Conservation (phyloP, 345 rosid species). For the Brassica cretica region DNA sequence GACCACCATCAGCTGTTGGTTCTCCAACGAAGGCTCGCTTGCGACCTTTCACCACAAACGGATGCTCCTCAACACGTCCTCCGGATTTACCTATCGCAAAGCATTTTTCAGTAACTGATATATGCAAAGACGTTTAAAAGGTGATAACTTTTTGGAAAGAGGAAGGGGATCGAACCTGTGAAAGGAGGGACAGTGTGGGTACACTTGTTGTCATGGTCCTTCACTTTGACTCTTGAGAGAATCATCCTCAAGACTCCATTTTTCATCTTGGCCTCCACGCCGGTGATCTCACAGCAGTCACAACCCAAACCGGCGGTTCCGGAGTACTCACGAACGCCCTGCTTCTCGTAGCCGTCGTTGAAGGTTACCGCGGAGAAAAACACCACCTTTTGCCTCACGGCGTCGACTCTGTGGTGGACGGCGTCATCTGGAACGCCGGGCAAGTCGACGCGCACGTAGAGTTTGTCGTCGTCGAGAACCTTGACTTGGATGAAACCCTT, state of each 20-base stretch:
- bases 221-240: neutral
- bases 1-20: neutral
- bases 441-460: neutral
- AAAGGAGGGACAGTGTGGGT: neutral
- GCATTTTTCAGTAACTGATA: neutral
- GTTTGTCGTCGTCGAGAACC: neutral
- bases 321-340: neutral
- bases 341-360: neutral
- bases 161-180: neutral
- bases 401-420: neutral
- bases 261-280: neutral
- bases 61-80: conserved; percentile 7
- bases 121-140: neutral
- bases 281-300: neutral
- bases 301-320: neutral
- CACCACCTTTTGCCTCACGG: neutral
- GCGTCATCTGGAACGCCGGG: neutral
- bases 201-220: neutral
- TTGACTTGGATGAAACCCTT: conserved; percentile 5
- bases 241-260: neutral
- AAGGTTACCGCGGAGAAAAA: neutral
- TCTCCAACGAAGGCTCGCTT: neutral
- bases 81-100: conserved; percentile 1
- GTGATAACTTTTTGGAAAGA: neutral
- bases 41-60: conserved; percentile 19